These are phyloP conservation scores for Primulina huaijiensis DNA, from an alignment of 257 asterid species.

Conservation along the genomic window DNA sequence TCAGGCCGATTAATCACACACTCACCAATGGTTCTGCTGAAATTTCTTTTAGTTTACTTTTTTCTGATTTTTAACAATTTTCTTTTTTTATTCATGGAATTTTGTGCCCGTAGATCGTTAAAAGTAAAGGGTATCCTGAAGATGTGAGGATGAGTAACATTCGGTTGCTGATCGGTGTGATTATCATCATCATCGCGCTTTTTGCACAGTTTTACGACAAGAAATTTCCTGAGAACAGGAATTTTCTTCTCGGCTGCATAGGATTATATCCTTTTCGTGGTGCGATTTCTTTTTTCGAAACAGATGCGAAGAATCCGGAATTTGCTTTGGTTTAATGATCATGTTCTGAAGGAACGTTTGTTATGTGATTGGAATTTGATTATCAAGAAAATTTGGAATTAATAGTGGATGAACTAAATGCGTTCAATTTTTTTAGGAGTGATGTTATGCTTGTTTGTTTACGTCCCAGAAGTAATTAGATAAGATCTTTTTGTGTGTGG, in stretches of 20 bases:
- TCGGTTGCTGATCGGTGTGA: conserved; percentile 62
- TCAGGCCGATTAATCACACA: conserved; percentile 14
- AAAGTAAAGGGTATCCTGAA: conserved; percentile 76
- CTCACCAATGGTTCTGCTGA: background rate
- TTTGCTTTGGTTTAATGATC: background rate
- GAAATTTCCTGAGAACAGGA: conserved; percentile 80
- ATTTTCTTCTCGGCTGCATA: conserved; percentile 84
- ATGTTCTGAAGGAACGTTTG: background rate
- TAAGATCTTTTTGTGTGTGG: background rate
- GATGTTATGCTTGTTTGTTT: background rate
- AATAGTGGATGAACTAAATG: background rate
- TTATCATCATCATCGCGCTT: conserved; percentile 68
- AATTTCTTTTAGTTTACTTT: background rate
- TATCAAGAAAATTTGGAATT: too few relatives aligned
- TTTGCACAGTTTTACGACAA: conserved; percentile 93
- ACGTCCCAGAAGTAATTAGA: background rate
- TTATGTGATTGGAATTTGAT: background rate
- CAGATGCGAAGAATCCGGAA: background rate
- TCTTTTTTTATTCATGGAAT: background rate
- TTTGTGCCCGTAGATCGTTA: conserved; percentile 60
- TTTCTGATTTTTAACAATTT: background rate
- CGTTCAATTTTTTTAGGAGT: background rate
- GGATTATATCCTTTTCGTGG: conserved; percentile 73
- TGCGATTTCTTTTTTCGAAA: conserved; percentile 2
- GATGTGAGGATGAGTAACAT: conserved; percentile 83